A percentile compares a stretch with the other conserved stretches of the same genome.
phyloP scores from a whole-genome alignment of 192 early-diverging fungal genomes.

The Mortierella claussenii region DNA sequence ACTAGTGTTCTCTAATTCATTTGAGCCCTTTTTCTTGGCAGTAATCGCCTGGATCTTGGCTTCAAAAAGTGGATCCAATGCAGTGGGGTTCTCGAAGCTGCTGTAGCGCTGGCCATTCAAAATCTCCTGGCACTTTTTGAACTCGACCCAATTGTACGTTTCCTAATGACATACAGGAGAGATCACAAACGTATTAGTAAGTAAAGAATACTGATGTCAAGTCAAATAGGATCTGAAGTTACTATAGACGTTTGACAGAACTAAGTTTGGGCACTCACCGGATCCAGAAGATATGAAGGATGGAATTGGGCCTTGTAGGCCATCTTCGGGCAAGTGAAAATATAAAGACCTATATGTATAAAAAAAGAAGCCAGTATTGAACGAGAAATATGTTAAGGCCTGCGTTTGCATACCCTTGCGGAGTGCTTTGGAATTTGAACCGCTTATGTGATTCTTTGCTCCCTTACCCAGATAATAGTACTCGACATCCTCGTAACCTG shows the following conservation, averaged over 20 bases:
- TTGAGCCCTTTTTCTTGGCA: conserved; percentile 10
- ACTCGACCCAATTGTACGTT: conserved; percentile 63
- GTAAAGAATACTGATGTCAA: background rate
- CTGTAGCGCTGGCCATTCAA: conserved; percentile 66
- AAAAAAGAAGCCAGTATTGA: background rate
- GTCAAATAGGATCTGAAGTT: background rate
- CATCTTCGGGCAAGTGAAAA: conserved; percentile 94
- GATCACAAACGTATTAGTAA: too few relatives aligned
- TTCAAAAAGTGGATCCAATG: conserved; percentile 25
- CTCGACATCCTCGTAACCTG: conserved; percentile 58
- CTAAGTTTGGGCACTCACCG: conserved; percentile 58
- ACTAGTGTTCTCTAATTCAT: conserved; percentile 4
- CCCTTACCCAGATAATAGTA: conserved; percentile 93
- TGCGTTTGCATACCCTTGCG: too few relatives aligned
- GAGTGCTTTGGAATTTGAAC: too few relatives aligned
- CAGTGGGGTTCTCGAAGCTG: conserved; percentile 42
- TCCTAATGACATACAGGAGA: too few relatives aligned
- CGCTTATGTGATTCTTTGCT: too few relatives aligned
- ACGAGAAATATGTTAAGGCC: too few relatives aligned
- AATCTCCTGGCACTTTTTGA: conserved; percentile 60
- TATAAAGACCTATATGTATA: conserved; percentile 79
- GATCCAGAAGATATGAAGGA: conserved; percentile 86
- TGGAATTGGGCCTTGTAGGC: conserved; percentile 91
- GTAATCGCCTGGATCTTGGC: conserved; percentile 26
- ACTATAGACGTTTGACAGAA: too few relatives aligned